A percentile compares a stretch with the other conserved stretches of the same genome.
These are phyloP conservation scores for Rutidosis leptorrhynchoides DNA, from an alignment of 129 eudicot genomes.

Conservation along the genomic window DNA sequence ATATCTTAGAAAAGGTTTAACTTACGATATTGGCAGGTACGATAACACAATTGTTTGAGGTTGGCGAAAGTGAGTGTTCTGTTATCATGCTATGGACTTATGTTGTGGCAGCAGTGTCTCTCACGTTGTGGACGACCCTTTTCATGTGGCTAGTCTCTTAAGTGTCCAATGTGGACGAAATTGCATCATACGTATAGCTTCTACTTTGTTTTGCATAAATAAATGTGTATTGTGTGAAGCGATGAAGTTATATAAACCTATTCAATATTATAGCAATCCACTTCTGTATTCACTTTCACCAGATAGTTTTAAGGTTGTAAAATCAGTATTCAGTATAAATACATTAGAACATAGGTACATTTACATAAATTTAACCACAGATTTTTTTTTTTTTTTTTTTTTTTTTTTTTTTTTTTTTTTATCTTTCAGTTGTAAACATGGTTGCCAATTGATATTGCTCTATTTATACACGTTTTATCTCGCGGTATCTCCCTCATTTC, in stretches of 20 bases:
- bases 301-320: background rate
- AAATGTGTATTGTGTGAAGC: background rate
- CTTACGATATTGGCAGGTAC: conserved; percentile 39
- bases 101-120: conserved; percentile 39
- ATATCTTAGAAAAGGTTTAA: background rate
- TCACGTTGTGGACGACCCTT: conserved; percentile 42
- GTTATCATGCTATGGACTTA: conserved; percentile 59
- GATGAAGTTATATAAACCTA: background rate
- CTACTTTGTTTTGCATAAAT: background rate
- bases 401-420: too few species aligned
- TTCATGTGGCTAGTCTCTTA: conserved; percentile 49
- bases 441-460: too few species aligned
- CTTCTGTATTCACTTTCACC: too few species aligned
- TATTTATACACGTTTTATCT: too few species aligned
- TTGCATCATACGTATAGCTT: background rate
- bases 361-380: too few species aligned
- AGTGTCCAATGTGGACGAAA: background rate
- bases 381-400: too few species aligned
- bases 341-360: too few species aligned
- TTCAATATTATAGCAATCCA: background rate
- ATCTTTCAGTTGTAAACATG: too few species aligned
- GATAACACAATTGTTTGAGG: conserved; percentile 53
- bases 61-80: conserved; percentile 55
- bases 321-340: too few species aligned
- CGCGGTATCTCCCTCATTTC: too few species aligned